phyloP scores from a whole-genome alignment of 768 basidiomycete genomes.

The Leccinellum rugosiceps region DNA sequence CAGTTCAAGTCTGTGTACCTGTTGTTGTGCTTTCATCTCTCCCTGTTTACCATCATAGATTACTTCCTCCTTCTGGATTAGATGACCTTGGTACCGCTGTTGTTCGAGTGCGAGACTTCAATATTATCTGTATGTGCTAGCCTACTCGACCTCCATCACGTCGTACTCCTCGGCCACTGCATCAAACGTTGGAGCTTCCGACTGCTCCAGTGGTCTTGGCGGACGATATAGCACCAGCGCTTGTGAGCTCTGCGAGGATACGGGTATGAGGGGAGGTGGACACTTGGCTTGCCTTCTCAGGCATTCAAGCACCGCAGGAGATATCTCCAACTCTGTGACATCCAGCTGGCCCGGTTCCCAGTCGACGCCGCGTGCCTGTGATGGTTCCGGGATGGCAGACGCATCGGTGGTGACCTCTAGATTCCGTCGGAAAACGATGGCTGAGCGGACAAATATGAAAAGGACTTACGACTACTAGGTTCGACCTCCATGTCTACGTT shows the following conservation, averaged over 20 bases:
- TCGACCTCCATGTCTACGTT: slow-evolving; percentile 59
- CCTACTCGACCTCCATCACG: slow-evolving; percentile 53
- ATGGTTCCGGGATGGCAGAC: slow-evolving; percentile 32
- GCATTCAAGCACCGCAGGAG: slow-evolving; percentile 43
- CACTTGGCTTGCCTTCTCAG: slow-evolving; percentile 35
- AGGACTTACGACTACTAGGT: slow-evolving; percentile 57
- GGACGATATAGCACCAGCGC: slow-evolving; percentile 59
- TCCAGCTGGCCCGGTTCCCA: slow-evolving; percentile 21
- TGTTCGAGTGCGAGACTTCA: slow-evolving; percentile 12
- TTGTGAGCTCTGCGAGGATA: slow-evolving; percentile 26
- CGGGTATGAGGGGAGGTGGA: slow-evolving; percentile 20
- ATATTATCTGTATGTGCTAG: background rate
- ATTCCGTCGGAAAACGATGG: background rate
- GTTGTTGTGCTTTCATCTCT: slow-evolving; percentile 20
- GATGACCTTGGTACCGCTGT: slow-evolving; percentile 21
- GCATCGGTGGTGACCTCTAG: slow-evolving; percentile 2
- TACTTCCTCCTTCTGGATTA: slow-evolving; percentile 21
- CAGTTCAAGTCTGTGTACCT: slow-evolving; percentile 19
- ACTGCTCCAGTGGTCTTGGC: slow-evolving; percentile 17
- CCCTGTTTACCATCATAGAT: slow-evolving; percentile 24
- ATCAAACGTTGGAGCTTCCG: background rate
- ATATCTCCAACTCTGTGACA: slow-evolving; percentile 36
- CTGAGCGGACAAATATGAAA: background rate
- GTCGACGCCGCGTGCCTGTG: background rate
- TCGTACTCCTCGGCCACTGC: slow-evolving; percentile 31